These are phyloP conservation scores for Teunomyces kruisii DNA, from an alignment of 805 yeast genomes.

Conservation along the genomic window DNA sequence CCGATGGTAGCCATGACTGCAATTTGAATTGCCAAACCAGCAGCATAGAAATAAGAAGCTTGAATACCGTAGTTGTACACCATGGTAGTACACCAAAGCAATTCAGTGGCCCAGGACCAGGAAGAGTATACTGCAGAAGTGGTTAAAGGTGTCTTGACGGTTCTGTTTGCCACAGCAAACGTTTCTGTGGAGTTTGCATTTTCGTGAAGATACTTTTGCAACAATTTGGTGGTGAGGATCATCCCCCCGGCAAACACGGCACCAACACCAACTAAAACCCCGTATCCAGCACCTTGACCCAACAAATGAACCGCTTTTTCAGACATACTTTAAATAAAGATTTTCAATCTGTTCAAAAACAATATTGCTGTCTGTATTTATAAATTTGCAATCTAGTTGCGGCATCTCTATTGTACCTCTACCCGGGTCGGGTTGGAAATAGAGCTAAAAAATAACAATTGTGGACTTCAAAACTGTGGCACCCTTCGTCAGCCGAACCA, in stretches of 20 bases:
- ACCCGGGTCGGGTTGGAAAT: not conserved
- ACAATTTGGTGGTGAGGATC: constrained; percentile 23
- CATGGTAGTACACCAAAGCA: constrained; percentile 25
- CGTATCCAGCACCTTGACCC: constrained; percentile 30
- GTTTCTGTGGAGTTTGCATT: constrained; percentile 26
- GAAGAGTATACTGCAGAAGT: constrained; percentile 20
- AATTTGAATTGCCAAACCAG: constrained; percentile 27
- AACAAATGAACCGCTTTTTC: constrained; percentile 16
- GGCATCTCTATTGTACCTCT: not conserved
- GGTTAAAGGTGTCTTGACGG: not conserved
- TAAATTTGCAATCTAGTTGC: not conserved
- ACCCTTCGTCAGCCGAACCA: not conserved
- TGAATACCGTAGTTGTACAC: constrained; percentile 26
- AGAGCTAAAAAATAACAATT: not conserved
- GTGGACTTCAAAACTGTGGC: not conserved
- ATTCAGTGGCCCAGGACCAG: constrained; percentile 32
- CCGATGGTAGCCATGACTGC: constrained; percentile 25
- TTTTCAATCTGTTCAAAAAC: not conserved
- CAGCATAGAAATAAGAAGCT: constrained; percentile 24
- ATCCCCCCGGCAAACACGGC: constrained; percentile 30
- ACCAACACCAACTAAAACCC: constrained; percentile 30
- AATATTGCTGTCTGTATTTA: not conserved
- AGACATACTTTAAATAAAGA: not conserved
- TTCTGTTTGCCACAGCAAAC: constrained; percentile 25
- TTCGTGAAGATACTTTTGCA: constrained; percentile 24